A percentile compares a stretch with the other conserved stretches of the same genome.
These are phyloP conservation scores for Rosa lucieae DNA, from an alignment of 306 rosid genomes.

Conservation along the genomic window DNA sequence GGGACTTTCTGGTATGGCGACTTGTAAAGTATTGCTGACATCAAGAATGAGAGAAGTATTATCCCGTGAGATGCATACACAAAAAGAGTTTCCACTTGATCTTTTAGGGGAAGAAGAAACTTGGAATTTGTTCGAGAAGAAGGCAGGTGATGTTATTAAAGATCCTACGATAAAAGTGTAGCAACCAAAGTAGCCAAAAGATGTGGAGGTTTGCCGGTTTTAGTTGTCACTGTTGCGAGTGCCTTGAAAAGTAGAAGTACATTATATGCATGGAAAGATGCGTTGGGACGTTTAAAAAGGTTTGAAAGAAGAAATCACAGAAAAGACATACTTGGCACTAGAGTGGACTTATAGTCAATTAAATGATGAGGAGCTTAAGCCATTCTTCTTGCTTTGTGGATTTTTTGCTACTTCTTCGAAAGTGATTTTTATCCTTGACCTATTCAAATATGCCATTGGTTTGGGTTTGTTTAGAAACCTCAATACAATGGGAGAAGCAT, in stretches of 20 bases:
- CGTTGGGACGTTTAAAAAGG: not conserved
- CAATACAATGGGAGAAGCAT: not conserved
- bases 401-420: accelerated
- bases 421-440: accelerated
- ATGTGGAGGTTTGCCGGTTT: not conserved
- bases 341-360: not conserved
- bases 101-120: too few relatives aligned
- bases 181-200: not conserved
- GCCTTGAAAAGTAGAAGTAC: not conserved
- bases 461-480: not conserved
- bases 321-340: not conserved
- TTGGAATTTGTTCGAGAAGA: too few relatives aligned
- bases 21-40: too few relatives aligned
- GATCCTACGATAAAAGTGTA: not conserved
- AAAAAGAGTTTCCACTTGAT: too few relatives aligned
- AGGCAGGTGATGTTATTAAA: not conserved
- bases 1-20: too few relatives aligned
- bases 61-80: too few relatives aligned
- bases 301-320: not conserved
- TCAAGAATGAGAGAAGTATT: too few relatives aligned
- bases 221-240: not conserved
- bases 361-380: not conserved
- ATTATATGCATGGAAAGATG: not conserved
- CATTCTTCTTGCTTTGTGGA: not conserved
- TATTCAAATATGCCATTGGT: not conserved